Percentiles rank a stretch among this genome's conserved stretches.
Conservation (phyloP, 163 green algal species). For the Volvox carteri region DNA sequence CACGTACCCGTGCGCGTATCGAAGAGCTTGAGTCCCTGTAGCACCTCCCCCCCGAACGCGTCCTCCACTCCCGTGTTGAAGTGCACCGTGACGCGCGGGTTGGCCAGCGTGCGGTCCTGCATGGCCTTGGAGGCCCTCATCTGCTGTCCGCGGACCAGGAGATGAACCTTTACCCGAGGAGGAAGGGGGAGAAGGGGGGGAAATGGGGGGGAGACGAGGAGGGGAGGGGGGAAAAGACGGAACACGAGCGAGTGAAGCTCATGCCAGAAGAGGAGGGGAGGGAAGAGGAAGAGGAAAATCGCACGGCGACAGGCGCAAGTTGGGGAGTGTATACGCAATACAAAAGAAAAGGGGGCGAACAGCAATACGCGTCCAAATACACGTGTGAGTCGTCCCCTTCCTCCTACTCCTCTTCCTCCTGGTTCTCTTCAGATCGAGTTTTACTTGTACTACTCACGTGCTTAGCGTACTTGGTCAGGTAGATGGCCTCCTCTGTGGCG, state of each 20-base stretch:
- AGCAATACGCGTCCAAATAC: too few species aligned
- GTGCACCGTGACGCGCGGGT: constrained; percentile 88
- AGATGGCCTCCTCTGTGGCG: constrained; percentile 97
- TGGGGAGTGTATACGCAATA: too few species aligned
- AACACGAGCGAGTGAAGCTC: too few species aligned
- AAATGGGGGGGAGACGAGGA: neutral
- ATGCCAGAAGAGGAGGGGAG: too few species aligned
- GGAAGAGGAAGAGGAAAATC: too few species aligned
- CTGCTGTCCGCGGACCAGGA: constrained; percentile 89
- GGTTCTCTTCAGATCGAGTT: too few species aligned
- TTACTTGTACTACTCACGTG: too few species aligned
- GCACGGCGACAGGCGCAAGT: too few species aligned
- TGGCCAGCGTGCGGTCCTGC: constrained; percentile 81
- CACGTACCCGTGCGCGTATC: constrained; percentile 72
- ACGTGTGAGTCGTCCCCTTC: too few species aligned
- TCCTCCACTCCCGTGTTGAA: constrained; percentile 92
- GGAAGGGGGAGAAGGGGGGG: neutral
- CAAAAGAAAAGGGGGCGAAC: too few species aligned
- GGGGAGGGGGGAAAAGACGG: too few species aligned
- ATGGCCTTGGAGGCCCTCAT: constrained; percentile 96
- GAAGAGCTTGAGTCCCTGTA: constrained; percentile 81
- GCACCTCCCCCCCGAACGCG: constrained; percentile 78
- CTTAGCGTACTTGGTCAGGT: constrained; percentile 98
- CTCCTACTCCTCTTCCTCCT: too few species aligned
- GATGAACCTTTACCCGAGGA: constrained; percentile 85